These are phyloP conservation scores for Bipolaris zeicola DNA, from an alignment of 2,329 filamentous ascomycete genomes.

Conservation along the genomic window DNA sequence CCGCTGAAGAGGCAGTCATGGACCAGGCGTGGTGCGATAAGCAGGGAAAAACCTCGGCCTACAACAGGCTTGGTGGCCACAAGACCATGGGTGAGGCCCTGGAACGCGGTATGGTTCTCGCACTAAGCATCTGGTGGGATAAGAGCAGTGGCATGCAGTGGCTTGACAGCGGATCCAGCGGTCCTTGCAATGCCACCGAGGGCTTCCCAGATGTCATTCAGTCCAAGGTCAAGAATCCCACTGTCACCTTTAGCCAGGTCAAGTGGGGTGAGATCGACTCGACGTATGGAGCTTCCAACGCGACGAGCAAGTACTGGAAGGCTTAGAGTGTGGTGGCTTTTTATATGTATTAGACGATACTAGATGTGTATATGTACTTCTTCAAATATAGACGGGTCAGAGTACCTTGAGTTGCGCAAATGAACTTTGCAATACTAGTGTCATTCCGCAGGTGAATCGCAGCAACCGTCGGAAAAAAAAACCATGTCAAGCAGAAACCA, in stretches of 20 bases:
- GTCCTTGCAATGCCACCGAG: slow-evolving; percentile 61
- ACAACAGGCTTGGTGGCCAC: slow-evolving; percentile 49
- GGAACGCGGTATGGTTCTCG: slow-evolving; percentile 59
- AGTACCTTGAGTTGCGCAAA: no score
- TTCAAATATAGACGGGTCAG: no score
- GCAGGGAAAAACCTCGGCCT: slow-evolving; percentile 6
- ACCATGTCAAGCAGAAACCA: no score
- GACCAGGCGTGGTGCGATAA: slow-evolving; percentile 37
- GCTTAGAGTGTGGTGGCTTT: neutral
- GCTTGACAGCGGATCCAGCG: slow-evolving; percentile 59
- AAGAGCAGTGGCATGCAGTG: slow-evolving; percentile 61
- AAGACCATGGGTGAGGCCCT: slow-evolving; percentile 56
- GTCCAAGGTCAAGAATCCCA: slow-evolving; percentile 54
- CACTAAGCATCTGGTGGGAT: slow-evolving; percentile 63
- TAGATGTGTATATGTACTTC: neutral
- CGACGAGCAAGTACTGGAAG: neutral
- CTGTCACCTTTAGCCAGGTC: slow-evolving; percentile 62
- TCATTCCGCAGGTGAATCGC: no score
- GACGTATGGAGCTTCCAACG: slow-evolving; percentile 48
- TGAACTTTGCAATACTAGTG: no score
- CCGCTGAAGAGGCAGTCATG: slow-evolving; percentile 17
- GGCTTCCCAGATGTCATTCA: slow-evolving; percentile 59
- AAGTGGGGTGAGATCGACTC: slow-evolving; percentile 65
- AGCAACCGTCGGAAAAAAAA: no score
- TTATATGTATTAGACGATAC: neutral